Conservation (phyloP, 352 stramenopile species). For the Pythium dissimile region DNA sequence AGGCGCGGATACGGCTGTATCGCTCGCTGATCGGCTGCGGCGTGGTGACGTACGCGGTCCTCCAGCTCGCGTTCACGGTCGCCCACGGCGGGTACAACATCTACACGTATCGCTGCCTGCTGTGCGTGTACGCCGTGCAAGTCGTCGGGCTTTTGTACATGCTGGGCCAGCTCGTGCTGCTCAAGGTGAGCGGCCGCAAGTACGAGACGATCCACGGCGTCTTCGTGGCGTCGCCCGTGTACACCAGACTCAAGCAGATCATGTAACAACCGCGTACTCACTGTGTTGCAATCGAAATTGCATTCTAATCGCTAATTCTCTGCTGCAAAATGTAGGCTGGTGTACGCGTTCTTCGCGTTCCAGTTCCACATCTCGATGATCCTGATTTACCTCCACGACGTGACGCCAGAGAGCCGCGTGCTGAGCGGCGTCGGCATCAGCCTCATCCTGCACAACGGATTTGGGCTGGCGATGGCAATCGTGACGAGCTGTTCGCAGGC, state of each 20-base stretch:
- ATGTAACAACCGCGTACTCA: too few species aligned
- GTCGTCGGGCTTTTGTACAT: slow-evolving; percentile 54
- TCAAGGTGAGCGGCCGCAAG: slow-evolving; percentile 51
- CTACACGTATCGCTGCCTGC: slow-evolving; percentile 37
- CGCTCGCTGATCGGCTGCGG: slow-evolving; percentile 19
- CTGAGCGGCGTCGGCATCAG: slow-evolving; percentile 1
- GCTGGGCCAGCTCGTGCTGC: slow-evolving; percentile 32
- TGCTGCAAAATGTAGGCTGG: slow-evolving; percentile 24
- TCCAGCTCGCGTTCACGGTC: slow-evolving; percentile 33
- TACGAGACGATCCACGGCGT: slow-evolving; percentile 64
- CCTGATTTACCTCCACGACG: slow-evolving; percentile 9
- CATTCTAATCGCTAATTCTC: not conserved
- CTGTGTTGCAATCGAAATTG: too few species aligned
- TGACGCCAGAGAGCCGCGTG: not conserved
- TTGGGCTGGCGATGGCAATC: slow-evolving; percentile 9
- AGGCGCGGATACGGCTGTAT: slow-evolving; percentile 40
- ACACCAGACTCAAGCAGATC: slow-evolving; percentile 63
- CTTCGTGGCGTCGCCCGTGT: slow-evolving; percentile 64
- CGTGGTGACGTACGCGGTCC: slow-evolving; percentile 25
- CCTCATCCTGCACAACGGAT: slow-evolving; percentile 6
- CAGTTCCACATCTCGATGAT: slow-evolving; percentile 42
- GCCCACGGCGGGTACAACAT: slow-evolving; percentile 41
- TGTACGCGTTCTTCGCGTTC: slow-evolving; percentile 57
- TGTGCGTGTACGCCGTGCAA: slow-evolving; percentile 45
- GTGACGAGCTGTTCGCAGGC: slow-evolving; percentile 13